Base-by-base conservation (phyloP, 805 yeast genomes). In the Ogataea philodendri region DNA sequence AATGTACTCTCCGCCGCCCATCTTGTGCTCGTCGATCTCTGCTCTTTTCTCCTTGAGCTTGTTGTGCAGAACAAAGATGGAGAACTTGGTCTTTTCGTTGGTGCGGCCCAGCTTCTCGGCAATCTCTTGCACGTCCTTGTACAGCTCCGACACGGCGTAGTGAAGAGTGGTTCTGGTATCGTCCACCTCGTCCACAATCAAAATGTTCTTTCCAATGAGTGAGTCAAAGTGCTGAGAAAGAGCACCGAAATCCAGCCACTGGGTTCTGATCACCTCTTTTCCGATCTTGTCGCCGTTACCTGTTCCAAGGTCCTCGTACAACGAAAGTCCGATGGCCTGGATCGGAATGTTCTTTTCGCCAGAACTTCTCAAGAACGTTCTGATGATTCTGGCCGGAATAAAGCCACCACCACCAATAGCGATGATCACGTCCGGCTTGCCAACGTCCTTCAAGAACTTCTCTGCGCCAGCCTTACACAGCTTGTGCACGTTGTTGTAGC, bases 131-230 rank as follows among this genome's bases (percentile, higher is more conserved):
- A 84, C 79, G 46, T 76, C 83, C 57, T 79, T 77, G 57, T 78
- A 72, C 45, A 86, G 67, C 61, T 86, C 95, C 8, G 77, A 67
- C 24, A 85, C 74, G 3, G 95, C 95, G 54, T 85, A 86, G 57
- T 84, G 90, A 39, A 86, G 66, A 2, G 95, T 86, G 35, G 95
- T 86, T 70, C 95, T 81, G 15, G 95, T 84, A 58, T 86, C 95
- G 60, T 86, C 95, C 30, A 86, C 95, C 65, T 86, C 95, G 60
- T 86, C 95, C 22, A 86, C 93, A 51, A 86, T 84, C 47, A 86
- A 64, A 23, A 86, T 70, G 56, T 78, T 80, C 63, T 85, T 86
- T 49, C 94, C 95, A 40, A 86, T 80, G 44, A 86, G 69, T 30
- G 85, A 79, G 48, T 81, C 84, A 47, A 81, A 77, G 61, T 80